Conservation (phyloP, 768 basidiomycete genomes). For the Mrakia blollopis region DNA sequence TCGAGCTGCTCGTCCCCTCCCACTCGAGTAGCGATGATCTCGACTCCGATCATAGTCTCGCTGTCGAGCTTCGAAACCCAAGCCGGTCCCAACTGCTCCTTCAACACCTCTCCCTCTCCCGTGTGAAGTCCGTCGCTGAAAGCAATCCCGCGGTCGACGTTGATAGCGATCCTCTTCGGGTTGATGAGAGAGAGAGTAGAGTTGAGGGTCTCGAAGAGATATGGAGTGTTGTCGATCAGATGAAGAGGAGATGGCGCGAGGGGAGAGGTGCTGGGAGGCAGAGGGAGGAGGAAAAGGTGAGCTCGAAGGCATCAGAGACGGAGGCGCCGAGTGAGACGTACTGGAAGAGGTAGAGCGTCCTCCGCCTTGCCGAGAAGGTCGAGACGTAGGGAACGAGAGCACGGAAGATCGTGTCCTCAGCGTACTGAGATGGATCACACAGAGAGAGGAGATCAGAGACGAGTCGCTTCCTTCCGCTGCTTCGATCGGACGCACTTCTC, state of each 20-base stretch:
- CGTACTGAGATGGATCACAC: slow-evolving; percentile 40
- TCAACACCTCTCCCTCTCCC: slow-evolving; percentile 49
- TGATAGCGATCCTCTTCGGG: slow-evolving; percentile 51
- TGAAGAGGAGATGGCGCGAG: slow-evolving; percentile 39
- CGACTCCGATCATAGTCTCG: slow-evolving; percentile 51
- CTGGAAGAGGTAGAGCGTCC: slow-evolving; percentile 54
- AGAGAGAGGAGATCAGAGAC: neutral
- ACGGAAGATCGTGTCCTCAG: slow-evolving; percentile 56
- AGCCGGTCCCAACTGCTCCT: slow-evolving; percentile 46
- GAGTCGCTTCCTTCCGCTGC: too few species aligned
- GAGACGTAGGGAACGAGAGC: slow-evolving; percentile 51
- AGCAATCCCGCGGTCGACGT: slow-evolving; percentile 51
- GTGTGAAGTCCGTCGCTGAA: slow-evolving; percentile 54
- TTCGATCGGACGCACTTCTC: slow-evolving; percentile 40
- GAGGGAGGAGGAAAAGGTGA: neutral
- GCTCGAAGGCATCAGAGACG: slow-evolving; percentile 32
- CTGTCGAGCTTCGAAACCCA: slow-evolving; percentile 50
- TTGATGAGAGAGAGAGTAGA: slow-evolving; percentile 42
- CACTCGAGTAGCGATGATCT: slow-evolving; percentile 51
- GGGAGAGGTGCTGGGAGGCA: slow-evolving; percentile 46
- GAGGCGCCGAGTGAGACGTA: neutral
- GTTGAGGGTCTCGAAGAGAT: slow-evolving; percentile 51
- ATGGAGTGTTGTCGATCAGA: slow-evolving; percentile 52
- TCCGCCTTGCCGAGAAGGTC: slow-evolving; percentile 51
- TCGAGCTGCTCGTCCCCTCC: slow-evolving; percentile 46